Evolutionary conservation across 805 yeast genomes (phyloP), one percentile per base, ranked within the genome.

Genomic region (Cyberlindnera veronae): DNA sequence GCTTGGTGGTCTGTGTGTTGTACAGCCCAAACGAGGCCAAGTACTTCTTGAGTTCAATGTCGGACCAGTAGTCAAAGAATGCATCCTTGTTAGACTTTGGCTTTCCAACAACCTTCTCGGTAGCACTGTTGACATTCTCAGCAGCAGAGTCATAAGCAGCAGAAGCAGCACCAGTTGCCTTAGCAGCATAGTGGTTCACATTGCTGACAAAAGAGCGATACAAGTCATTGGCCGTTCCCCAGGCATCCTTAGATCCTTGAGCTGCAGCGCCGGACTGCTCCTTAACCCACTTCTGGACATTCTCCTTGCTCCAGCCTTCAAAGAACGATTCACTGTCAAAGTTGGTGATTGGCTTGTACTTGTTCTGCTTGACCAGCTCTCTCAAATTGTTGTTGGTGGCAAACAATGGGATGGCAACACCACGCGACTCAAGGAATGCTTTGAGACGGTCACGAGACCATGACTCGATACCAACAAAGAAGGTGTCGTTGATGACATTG

Each of bases 381-480:
- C 67, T 56, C 44, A 74, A 60, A 26, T 68, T 64, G 20, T 53
- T 42, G 46, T 61, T 66, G 6, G 75, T 67, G 3, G 73, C 58
- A 38, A 70, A 63, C 3, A 54, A 36, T 18, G 74, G 67, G 36
- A 64, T 55, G 12, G 63, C 46, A 22, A 74, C 61, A 23, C 62
- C 67, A 44, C 78, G 66, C 3, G 66, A 55, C 21, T 63, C 61
- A 29, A 74, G 53, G 42, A 69, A 74, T 4, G 62, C 55, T 46
- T 58, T 68, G 42, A 74, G 59, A 39, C 69, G 65, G 15, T 64
- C 68, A 48, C 68, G 68, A 16, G 74, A 60, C 79, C 79, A 74
- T 10, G 54, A 51, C 32, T 72, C 71, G 36, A 73, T 57, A 27
- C 71, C 74, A 30, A 68, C 58, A 34, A 70, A 55, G 47, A 74